phyloP scores from a whole-genome alignment of 2,329 filamentous ascomycete species.

The Bimuria novae-zelandiae region DNA sequence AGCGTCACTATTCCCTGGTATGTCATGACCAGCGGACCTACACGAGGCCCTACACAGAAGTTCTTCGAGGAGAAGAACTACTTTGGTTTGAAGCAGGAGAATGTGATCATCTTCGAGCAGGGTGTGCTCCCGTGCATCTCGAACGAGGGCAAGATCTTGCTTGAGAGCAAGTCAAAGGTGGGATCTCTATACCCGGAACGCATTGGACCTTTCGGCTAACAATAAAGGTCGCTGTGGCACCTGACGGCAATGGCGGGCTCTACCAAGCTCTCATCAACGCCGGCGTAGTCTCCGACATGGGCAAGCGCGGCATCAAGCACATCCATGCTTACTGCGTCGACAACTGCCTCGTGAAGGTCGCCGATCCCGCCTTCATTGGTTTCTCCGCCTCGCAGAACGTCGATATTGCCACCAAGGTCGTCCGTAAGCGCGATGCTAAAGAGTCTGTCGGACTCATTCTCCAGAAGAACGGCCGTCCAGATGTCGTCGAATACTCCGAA shows the following conservation, averaged over 20 bases:
- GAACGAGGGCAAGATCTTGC: slow-evolving; percentile 94
- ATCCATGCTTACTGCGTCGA: slow-evolving; percentile 98
- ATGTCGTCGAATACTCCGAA: slow-evolving; percentile 98
- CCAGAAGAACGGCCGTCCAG: slow-evolving; percentile 92
- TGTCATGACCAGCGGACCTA: slow-evolving; percentile 98
- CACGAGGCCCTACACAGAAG: slow-evolving; percentile 84
- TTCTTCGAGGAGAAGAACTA: slow-evolving; percentile 90
- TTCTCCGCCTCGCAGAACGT: slow-evolving; percentile 87
- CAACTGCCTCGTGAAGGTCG: slow-evolving; percentile 99
- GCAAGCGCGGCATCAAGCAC: slow-evolving; percentile 86
- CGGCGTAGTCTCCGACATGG: slow-evolving; percentile 85
- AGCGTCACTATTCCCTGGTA: slow-evolving; percentile 85
- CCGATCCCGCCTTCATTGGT: slow-evolving; percentile 92
- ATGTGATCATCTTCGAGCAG: slow-evolving; percentile 94
- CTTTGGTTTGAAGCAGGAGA: slow-evolving; percentile 84
- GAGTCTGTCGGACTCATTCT: slow-evolving; percentile 95
- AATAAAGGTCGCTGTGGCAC: slow-evolving; percentile 80
- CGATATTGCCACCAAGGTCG: slow-evolving; percentile 98
- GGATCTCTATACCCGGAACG: slow-evolving; percentile 6
- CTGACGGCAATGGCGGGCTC: slow-evolving; percentile 95
- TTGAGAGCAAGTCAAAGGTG: slow-evolving; percentile 85
- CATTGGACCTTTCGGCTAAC: slow-evolving; percentile 15
- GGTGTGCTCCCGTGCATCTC: slow-evolving; percentile 95
- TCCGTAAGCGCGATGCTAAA: slow-evolving; percentile 94
- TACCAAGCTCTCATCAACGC: slow-evolving; percentile 87